phyloP scores from a whole-genome alignment of 2,329 filamentous ascomycete genomes.

The Phyllosticta citribraziliensis region DNA sequence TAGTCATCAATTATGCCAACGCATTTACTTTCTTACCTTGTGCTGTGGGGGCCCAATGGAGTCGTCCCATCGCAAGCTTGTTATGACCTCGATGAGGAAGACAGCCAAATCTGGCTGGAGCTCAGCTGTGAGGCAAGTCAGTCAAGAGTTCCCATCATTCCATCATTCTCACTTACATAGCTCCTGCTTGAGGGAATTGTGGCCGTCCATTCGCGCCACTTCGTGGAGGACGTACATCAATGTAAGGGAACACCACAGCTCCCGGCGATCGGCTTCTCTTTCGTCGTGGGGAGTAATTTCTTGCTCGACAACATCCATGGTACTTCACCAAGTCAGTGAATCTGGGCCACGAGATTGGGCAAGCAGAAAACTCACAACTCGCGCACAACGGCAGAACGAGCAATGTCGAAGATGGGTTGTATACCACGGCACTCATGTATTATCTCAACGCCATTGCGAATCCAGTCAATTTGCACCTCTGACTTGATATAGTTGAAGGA shows the following conservation, averaged over 20 bases:
- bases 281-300: conserved; percentile 19
- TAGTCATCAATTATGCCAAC: neutral
- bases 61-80: conserved; percentile 46
- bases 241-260: conserved; percentile 41
- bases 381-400: conserved; percentile 26
- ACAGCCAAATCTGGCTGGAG: conserved; percentile 60
- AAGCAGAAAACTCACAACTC: conserved; percentile 12
- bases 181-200: conserved; percentile 34
- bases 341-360: neutral
- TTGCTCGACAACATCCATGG: conserved; percentile 7
- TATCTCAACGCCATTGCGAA: conserved; percentile 34
- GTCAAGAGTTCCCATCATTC: neutral
- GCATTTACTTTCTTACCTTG: conserved; percentile 16
- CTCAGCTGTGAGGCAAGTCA: conserved; percentile 15
- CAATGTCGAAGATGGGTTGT: conserved; percentile 28
- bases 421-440: conserved; percentile 33
- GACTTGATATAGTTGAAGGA: conserved; percentile 21
- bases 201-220: conserved; percentile 33
- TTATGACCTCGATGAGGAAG: conserved; percentile 55
- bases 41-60: conserved; percentile 48
- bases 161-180: conserved; percentile 17
- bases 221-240: conserved; percentile 42
- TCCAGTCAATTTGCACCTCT: conserved; percentile 34
- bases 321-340: conserved; percentile 1
- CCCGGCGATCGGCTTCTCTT: conserved; percentile 30